Conservation (phyloP, 805 yeast genomes). For the Candida cerambycidarum region DNA sequence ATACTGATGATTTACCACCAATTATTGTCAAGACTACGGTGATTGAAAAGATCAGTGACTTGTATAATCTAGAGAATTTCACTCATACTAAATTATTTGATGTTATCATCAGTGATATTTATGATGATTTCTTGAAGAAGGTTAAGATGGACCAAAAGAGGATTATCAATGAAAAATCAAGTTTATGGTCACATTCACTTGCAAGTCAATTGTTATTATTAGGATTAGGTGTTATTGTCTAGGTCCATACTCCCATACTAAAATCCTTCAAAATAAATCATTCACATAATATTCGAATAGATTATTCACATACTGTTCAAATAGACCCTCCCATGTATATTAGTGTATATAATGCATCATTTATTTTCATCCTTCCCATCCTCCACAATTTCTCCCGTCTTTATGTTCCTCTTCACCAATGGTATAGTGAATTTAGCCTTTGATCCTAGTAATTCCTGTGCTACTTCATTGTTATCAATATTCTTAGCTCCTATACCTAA, state of each 20-base stretch:
- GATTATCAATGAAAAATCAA: constrained; percentile 44
- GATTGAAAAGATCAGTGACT: constrained; percentile 40
- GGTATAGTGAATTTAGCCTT: constrained; percentile 26
- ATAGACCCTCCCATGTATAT: too few relatives aligned
- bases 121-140: constrained; percentile 54
- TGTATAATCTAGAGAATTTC: constrained; percentile 34
- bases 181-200: constrained; percentile 57
- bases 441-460: constrained; percentile 31
- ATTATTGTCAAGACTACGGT: constrained; percentile 39
- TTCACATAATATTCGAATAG: too few relatives aligned
- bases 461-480: constrained; percentile 25
- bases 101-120: constrained; percentile 53
- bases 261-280: too few relatives aligned
- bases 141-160: constrained; percentile 55
- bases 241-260: too few relatives aligned
- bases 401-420: constrained; percentile 18
- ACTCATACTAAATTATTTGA: constrained; percentile 50
- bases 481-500: constrained; percentile 47
- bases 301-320: too few relatives aligned
- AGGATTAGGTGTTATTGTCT: constrained; percentile 61
- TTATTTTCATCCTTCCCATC: neutral
- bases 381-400: constrained; percentile 10
- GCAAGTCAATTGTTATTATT: constrained; percentile 58
- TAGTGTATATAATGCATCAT: constrained; percentile 5
- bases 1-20: constrained; percentile 23